Evolutionary conservation across 2,329 filamentous ascomycete genomes (phyloP).

Genomic region (Monosporascus ibericus): DNA sequence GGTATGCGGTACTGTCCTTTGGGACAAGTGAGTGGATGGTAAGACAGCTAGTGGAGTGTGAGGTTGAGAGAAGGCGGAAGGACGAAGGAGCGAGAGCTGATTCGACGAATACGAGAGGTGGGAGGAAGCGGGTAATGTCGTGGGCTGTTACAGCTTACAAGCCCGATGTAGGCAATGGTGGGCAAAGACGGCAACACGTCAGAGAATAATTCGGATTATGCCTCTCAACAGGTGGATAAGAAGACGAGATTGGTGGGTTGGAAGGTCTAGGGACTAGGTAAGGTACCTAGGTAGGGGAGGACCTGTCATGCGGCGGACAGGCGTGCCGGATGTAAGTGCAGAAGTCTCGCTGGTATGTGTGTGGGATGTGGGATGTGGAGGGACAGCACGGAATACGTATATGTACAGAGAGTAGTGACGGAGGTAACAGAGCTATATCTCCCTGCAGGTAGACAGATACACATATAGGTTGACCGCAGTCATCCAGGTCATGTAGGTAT

Average conservation of each 20-base stretch:
- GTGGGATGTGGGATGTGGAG: not conserved
- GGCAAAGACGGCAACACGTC: slow-evolving; percentile 29
- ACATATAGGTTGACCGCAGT: not conserved
- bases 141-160: slow-evolving; percentile 25
- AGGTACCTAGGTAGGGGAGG: slow-evolving; percentile 7
- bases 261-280: slow-evolving; percentile 10
- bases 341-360: not conserved
- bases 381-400: not conserved
- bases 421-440: not conserved
- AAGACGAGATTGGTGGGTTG: slow-evolving; percentile 22
- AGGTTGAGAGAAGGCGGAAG: slow-evolving; percentile 3
- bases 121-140: slow-evolving; percentile 21
- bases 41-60: slow-evolving; percentile 20
- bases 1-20: slow-evolving; percentile 16
- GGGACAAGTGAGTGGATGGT: slow-evolving; percentile 14
- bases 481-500: too few species aligned
- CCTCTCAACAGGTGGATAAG: slow-evolving; percentile 20
- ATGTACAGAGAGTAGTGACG: not conserved
- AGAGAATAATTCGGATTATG: slow-evolving; percentile 27
- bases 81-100: slow-evolving; percentile 4
- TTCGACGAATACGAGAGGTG: not conserved
- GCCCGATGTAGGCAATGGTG: slow-evolving; percentile 25
- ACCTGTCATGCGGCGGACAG: slow-evolving; percentile 11
- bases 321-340: slow-evolving; percentile 11
- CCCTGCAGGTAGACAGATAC: not conserved